Conservation (phyloP, 371 early-diverging fungal genomes). For the Neoconidiobolus thromboides region DNA sequence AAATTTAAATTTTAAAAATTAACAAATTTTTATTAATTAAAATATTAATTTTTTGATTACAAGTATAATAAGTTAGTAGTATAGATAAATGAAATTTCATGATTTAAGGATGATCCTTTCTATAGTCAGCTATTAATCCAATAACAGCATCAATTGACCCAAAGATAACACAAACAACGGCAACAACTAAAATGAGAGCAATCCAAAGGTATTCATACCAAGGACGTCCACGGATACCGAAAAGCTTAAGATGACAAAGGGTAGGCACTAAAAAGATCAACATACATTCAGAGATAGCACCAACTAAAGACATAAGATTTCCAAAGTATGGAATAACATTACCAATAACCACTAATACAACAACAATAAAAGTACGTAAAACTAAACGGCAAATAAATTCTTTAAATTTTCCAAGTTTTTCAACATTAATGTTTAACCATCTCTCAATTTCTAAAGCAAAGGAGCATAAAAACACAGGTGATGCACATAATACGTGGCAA, state of each 20-base stretch:
- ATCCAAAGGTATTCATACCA: constrained; percentile 33
- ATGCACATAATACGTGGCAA: constrained; percentile 56
- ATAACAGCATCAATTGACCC: constrained; percentile 50
- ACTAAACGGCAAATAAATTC: constrained; percentile 29
- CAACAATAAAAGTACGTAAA: constrained; percentile 35
- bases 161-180: constrained; percentile 45
- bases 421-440: constrained; percentile 40
- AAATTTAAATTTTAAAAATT: too few species aligned
- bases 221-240: constrained; percentile 35
- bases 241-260: constrained; percentile 54
- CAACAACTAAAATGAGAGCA: constrained; percentile 33
- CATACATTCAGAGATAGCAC: constrained; percentile 53
- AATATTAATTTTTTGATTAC: too few species aligned
- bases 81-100: too few species aligned
- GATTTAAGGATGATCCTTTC: too few species aligned
- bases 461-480: constrained; percentile 59
- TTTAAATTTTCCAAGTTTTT: constrained; percentile 19
- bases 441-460: constrained; percentile 60
- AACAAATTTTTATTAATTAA: too few species aligned
- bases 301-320: constrained; percentile 60
- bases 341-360: constrained; percentile 31
- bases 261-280: constrained; percentile 69
- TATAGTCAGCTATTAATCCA: constrained; percentile 15
- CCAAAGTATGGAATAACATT: constrained; percentile 57
- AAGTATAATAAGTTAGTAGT: too few species aligned